phyloP scores from a whole-genome alignment of 805 yeast genomes.

The Cyberlindnera misumaiensis region DNA sequence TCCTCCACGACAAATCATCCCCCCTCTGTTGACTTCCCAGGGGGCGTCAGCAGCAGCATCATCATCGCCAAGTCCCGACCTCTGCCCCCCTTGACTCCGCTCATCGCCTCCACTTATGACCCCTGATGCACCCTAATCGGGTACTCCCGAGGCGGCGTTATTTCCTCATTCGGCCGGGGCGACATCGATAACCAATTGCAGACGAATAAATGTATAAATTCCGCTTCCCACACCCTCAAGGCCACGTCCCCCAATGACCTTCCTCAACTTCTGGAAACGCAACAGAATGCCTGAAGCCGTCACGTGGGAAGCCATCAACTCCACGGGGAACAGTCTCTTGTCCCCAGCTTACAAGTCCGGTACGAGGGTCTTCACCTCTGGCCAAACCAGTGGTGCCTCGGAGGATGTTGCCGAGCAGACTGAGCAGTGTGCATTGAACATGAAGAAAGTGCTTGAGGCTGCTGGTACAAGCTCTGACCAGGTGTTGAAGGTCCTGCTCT shows the following conservation, averaged over 20 bases:
- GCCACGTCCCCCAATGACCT: background rate
- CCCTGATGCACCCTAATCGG: too few relatives aligned
- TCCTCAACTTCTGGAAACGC: constrained; percentile 1
- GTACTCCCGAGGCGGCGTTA: too few relatives aligned
- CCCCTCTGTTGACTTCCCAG: too few relatives aligned
- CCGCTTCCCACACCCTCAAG: too few relatives aligned
- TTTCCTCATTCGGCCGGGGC: too few relatives aligned
- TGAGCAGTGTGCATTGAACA: constrained; percentile 34
- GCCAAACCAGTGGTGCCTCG: constrained; percentile 36
- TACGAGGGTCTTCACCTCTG: constrained; percentile 42
- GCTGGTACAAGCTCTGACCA: constrained; percentile 40
- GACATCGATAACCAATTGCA: too few relatives aligned
- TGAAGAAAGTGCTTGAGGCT: constrained; percentile 34
- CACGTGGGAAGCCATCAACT: constrained; percentile 30
- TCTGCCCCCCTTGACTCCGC: too few relatives aligned
- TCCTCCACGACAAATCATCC: too few relatives aligned
- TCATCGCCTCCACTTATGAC: too few relatives aligned
- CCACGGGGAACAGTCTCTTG: constrained; percentile 25
- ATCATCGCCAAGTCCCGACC: too few relatives aligned
- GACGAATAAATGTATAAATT: too few relatives aligned
- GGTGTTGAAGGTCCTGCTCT: constrained; percentile 43
- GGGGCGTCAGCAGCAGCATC: too few relatives aligned
- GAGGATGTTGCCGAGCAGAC: constrained; percentile 40
- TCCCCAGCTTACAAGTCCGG: constrained; percentile 36
- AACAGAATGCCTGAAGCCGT: constrained; percentile 18